Conservation (phyloP, 441 rosid genomes). For the Breynia disticha region DNA sequence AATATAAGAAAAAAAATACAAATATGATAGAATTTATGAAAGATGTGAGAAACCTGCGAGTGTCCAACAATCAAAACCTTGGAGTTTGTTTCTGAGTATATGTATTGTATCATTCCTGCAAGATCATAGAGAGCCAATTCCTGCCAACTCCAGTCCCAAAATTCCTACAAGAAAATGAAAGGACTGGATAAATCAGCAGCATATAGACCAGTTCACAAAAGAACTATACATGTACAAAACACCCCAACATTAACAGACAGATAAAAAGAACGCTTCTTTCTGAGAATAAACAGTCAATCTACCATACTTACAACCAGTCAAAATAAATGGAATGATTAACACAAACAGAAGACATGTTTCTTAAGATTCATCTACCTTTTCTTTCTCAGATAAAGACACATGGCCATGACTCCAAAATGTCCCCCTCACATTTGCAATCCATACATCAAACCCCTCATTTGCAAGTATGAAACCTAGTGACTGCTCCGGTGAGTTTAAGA, state of each 20-base stretch:
- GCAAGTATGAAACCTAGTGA: slow-evolving; percentile 82
- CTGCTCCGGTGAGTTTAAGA: slow-evolving; percentile 52
- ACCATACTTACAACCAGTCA: neutral
- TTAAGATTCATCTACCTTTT: slow-evolving; percentile 42
- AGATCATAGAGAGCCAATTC: slow-evolving; percentile 76
- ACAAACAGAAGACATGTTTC: neutral
- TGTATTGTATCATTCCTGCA: slow-evolving; percentile 52
- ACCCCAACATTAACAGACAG: neutral
- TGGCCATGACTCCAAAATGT: slow-evolving; percentile 84
- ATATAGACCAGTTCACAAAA: neutral
- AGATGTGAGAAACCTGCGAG: slow-evolving; percentile 61
- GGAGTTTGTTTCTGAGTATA: slow-evolving; percentile 41
- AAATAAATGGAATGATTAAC: neutral
- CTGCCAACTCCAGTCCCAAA: slow-evolving; percentile 99
- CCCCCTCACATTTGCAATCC: slow-evolving; percentile 91
- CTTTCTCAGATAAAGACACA: slow-evolving; percentile 48
- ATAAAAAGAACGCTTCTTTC: neutral
- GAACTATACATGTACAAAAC: neutral
- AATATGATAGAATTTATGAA: neutral
- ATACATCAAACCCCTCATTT: slow-evolving; percentile 78
- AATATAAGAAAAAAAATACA: slow-evolving; percentile 1
- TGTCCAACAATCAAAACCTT: slow-evolving; percentile 79
- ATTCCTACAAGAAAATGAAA: slow-evolving; percentile 41
- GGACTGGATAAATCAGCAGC: neutral
- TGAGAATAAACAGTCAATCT: too few species aligned